These are phyloP conservation scores for Saccharum spontaneum DNA, from an alignment of 176 grass and related monocot genomes.

Conservation along the genomic window DNA sequence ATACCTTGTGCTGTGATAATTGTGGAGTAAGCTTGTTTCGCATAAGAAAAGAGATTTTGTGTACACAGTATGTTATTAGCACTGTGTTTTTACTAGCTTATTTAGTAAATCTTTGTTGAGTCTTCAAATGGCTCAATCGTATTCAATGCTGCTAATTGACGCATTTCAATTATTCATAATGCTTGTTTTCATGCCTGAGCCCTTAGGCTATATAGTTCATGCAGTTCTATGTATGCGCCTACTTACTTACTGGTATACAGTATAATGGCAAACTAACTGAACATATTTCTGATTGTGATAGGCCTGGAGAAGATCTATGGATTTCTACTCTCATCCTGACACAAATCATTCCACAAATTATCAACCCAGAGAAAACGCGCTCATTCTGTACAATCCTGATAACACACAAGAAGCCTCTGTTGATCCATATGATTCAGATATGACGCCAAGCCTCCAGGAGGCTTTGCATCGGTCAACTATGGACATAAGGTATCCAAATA, in stretches of 20 bases:
- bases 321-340: conserved; percentile 69
- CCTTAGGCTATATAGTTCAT: neutral
- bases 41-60: neutral
- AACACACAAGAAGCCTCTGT: conserved; percentile 37
- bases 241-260: conserved; percentile 7
- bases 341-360: conserved; percentile 44
- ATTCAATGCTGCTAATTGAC: neutral
- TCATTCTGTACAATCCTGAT: conserved; percentile 40
- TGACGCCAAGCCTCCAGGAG: conserved; percentile 89
- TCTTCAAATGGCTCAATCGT: neutral
- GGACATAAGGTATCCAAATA: conserved; percentile 71
- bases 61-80: neutral
- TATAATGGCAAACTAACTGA: conserved; percentile 43
- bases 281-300: conserved; percentile 43
- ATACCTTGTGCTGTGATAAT: neutral
- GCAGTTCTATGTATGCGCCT: conserved; percentile 8
- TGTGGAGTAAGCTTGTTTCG: neutral
- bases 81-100: neutral
- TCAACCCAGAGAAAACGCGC: conserved; percentile 40
- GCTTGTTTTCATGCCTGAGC: neutral
- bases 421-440: conserved; percentile 74
- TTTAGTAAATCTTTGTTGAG: conserved; percentile 1
- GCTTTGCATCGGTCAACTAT: conserved; percentile 92
- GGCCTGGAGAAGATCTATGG: conserved; percentile 55
- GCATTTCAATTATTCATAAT: neutral